Evolutionary conservation across 164 flowering plant species (phyloP).

Genomic region (Nymphaea thermarum): DNA sequence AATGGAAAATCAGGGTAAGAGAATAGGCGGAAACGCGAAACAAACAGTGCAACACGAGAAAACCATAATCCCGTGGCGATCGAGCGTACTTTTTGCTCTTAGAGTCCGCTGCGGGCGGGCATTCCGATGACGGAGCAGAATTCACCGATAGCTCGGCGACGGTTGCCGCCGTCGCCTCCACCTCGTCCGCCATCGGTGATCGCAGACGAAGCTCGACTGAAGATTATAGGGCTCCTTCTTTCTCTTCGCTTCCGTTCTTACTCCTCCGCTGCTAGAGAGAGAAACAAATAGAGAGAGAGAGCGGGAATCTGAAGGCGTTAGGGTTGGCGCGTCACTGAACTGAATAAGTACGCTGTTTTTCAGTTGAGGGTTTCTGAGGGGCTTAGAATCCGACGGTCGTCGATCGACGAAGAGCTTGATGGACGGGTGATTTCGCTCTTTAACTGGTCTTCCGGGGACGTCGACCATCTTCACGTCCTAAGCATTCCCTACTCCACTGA

Average conservation of each 20-base stretch:
- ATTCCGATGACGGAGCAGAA: not conserved
- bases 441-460: too few species aligned
- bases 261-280: not conserved
- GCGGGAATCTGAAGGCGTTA: not conserved
- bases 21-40: not conserved
- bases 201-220: not conserved
- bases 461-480: too few species aligned
- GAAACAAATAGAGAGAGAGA: not conserved
- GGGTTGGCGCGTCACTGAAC: not conserved
- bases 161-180: not conserved
- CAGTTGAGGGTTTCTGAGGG: not conserved
- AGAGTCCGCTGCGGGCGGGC: not conserved
- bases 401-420: not conserved
- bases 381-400: not conserved
- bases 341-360: not conserved
- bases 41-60: not conserved
- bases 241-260: not conserved
- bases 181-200: not conserved
- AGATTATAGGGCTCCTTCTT: not conserved
- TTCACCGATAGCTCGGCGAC: not conserved
- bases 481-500: too few species aligned
- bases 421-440: not conserved
- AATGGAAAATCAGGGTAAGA: not conserved
- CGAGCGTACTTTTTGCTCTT: conserved; percentile 5
- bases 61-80: not conserved